These are phyloP conservation scores for Apiospora sp. DNA, from an alignment of 2,329 filamentous ascomycete genomes.

Conservation along the genomic window DNA sequence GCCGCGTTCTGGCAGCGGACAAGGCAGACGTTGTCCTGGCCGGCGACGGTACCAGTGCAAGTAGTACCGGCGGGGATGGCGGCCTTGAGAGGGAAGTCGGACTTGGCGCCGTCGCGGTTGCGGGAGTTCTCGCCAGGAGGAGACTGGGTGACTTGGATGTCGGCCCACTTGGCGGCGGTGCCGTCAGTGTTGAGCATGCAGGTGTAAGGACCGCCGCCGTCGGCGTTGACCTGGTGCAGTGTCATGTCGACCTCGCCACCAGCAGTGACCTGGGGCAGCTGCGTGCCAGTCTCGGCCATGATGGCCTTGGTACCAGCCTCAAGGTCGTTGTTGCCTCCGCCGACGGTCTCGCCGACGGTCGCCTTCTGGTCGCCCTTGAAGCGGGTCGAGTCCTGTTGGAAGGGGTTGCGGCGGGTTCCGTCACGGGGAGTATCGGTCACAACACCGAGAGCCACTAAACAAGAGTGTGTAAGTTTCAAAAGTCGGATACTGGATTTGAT, in stretches of 20 bases:
- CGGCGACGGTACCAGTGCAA: slow-evolving; percentile 68
- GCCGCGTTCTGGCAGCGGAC: slow-evolving; percentile 69
- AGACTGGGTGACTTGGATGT: slow-evolving; percentile 63
- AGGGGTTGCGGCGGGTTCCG: slow-evolving; percentile 65
- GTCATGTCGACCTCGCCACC: slow-evolving; percentile 69
- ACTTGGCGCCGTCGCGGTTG: slow-evolving; percentile 50
- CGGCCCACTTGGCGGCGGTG: slow-evolving; percentile 60
- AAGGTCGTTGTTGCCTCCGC: slow-evolving; percentile 62
- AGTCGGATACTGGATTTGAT: not conserved
- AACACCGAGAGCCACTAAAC: slow-evolving; percentile 53
- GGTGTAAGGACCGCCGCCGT: slow-evolving; percentile 71
- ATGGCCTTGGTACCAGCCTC: slow-evolving; percentile 64
- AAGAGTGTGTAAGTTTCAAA: not conserved
- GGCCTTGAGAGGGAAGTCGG: slow-evolving; percentile 62
- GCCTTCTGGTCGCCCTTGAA: slow-evolving; percentile 63
- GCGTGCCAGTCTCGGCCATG: slow-evolving; percentile 62
- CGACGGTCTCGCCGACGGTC: slow-evolving; percentile 66
- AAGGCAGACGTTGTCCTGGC: slow-evolving; percentile 66
- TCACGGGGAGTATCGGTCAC: slow-evolving; percentile 66
- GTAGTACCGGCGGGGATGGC: slow-evolving; percentile 61
- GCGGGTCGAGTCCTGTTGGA: slow-evolving; percentile 70
- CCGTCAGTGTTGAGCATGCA: slow-evolving; percentile 71
- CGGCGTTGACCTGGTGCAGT: slow-evolving; percentile 72
- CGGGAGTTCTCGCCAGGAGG: slow-evolving; percentile 60
- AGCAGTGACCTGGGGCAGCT: slow-evolving; percentile 65